Evolutionary conservation across 371 early-diverging fungal species (phyloP), one percentile per base, ranked within the genome.

Genomic region (Mortierella polycephala): DNA sequence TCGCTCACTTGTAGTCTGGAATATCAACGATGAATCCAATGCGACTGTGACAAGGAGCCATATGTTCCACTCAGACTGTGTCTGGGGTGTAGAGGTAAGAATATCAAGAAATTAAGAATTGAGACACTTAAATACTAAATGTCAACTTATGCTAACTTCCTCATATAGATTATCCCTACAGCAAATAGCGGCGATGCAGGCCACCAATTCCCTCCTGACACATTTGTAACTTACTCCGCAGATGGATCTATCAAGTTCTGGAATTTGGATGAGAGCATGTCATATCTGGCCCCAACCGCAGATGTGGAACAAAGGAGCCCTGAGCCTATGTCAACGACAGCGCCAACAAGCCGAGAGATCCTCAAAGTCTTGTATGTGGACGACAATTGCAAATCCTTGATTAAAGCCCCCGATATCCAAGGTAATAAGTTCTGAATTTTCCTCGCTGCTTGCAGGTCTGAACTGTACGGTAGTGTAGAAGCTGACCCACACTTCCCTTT

Each of bases 51-150:
- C 86, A 45, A 69, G 90, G 55, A 93, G 90, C 64, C 91, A 92
- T 59, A 69, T 93, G 13, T 89, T 81, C 60, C 96, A 95, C 59
- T 90, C 90, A 50, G 95, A 92, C 65, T 91, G 93, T 75, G 88
- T 95, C 5, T 95, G 96, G 96, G 94, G 94, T 14, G 90, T 90
- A 18, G 93, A 95, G 89, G 92, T 93, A 85, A 61, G 41, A n/a
- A n/a, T 11, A 8, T 8, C 30, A 40, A 40, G 14, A 7, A 1
- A 23, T 52, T 8, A 9, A 21, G 13, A 14, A 23, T 37, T 37
- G 23, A 55, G n/a, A 37, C 54, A 23, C 30, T 5, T 7, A 11
- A 12, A 1, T 8, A 23, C 18, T 21, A 10, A 7, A 2, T 16
- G 3, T 4, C 39, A 37, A 14, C 60, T 59, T 45, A 57, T 47